Evolutionary conservation across 257 asterid genomes (phyloP).

Genomic region (Handroanthus guayacan): DNA sequence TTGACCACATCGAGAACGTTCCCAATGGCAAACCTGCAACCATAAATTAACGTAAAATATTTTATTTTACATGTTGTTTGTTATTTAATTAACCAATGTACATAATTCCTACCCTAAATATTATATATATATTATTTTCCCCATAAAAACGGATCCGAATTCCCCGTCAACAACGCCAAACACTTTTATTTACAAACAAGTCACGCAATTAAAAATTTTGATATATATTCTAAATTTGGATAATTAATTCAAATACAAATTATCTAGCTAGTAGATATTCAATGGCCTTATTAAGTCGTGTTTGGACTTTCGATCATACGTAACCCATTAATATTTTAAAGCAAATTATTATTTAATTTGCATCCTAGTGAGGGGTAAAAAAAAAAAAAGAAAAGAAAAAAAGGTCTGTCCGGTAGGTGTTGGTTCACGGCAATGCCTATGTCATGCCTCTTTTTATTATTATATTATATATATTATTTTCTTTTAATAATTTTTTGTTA

Average conservation of each 20-base stretch:
- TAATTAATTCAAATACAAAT: neutral
- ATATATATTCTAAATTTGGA: neutral
- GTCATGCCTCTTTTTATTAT: too few relatives aligned
- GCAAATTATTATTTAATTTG: neutral
- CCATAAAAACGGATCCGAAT: conserved; percentile 19
- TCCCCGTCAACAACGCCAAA: neutral
- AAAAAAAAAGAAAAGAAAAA: too few relatives aligned
- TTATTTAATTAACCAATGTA: conserved; percentile 1
- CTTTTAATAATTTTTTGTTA: too few relatives aligned
- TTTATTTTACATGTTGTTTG: conserved; percentile 7
- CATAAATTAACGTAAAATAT: neutral
- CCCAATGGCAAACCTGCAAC: conserved; percentile 31
- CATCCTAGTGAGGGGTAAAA: too few relatives aligned
- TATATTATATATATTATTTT: too few relatives aligned
- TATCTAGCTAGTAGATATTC: neutral
- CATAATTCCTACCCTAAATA: too few relatives aligned
- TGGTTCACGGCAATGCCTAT: too few relatives aligned
- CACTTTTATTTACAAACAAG: neutral
- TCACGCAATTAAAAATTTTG: too few relatives aligned
- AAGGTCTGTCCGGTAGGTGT: too few relatives aligned
- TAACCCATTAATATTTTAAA: neutral
- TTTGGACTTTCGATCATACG: neutral
- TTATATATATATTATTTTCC: neutral
- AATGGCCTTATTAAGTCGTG: conserved; percentile 3
- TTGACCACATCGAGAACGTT: conserved; percentile 44